phyloP scores from a whole-genome alignment of 768 basidiomycete genomes.

The Mycena belliarum region DNA sequence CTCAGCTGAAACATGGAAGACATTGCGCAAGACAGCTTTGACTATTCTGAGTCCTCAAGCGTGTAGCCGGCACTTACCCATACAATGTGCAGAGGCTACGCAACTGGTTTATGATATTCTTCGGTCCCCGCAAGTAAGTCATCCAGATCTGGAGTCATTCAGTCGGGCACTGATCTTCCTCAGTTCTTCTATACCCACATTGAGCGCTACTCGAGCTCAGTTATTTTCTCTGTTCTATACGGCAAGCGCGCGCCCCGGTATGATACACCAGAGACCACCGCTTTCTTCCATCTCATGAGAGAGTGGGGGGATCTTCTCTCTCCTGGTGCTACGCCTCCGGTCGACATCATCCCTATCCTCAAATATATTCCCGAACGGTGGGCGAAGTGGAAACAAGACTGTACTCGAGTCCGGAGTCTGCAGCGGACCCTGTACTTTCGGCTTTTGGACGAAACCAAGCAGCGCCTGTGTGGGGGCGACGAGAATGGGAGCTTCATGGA shows the following conservation, averaged over 20 bases:
- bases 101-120: constrained; percentile 33
- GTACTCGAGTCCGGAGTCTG: constrained; percentile 19
- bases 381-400: constrained; percentile 23
- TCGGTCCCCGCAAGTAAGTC: constrained; percentile 26
- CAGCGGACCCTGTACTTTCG: constrained; percentile 31
- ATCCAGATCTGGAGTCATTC: no score
- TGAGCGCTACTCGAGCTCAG: constrained; percentile 17
- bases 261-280: constrained; percentile 8
- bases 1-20: constrained; percentile 12
- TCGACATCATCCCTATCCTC: constrained; percentile 23
- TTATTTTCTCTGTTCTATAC: constrained; percentile 18
- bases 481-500: constrained; percentile 36
- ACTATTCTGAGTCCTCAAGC: constrained; percentile 25
- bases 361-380: constrained; percentile 21
- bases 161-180: constrained; percentile 20
- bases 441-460: constrained; percentile 26
- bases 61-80: constrained; percentile 20
- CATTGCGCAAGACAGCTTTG: constrained; percentile 16
- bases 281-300: constrained; percentile 2
- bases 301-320: constrained; percentile 1
- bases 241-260: constrained; percentile 17
- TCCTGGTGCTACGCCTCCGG: constrained; percentile 13
- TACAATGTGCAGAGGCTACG: constrained; percentile 31
- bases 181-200: constrained; percentile 18
- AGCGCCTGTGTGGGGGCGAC: constrained; percentile 25